Evolutionary conservation across 106 monocot species (phyloP).

Genomic region (Chionographis japonica): DNA sequence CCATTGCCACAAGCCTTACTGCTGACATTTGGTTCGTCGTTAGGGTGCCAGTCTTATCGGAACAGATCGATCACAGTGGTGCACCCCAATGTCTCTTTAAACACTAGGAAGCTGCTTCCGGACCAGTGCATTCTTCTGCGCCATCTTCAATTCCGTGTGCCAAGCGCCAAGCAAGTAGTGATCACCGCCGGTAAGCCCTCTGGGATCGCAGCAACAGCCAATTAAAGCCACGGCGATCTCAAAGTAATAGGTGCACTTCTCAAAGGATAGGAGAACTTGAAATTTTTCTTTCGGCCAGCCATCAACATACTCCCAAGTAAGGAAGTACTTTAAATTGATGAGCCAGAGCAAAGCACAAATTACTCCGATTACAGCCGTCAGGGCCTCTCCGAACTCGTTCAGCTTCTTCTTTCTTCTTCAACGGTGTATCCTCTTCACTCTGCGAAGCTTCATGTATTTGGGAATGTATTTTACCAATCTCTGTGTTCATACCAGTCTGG

Average conservation of each 20-base stretch:
- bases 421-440: constrained; percentile 55
- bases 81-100: constrained; percentile 84
- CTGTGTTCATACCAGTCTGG: constrained; percentile 57
- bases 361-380: constrained; percentile 53
- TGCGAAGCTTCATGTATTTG: constrained; percentile 72
- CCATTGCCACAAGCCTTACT: constrained; percentile 69
- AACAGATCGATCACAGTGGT: constrained; percentile 83
- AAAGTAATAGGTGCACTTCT: constrained; percentile 67
- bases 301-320: constrained; percentile 60
- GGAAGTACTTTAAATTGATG: constrained; percentile 68
- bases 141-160: constrained; percentile 78
- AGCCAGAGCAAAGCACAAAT: constrained; percentile 71
- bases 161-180: constrained; percentile 69
- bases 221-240: constrained; percentile 62
- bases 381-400: constrained; percentile 62
- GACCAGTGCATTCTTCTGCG: constrained; percentile 65
- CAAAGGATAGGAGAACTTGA: constrained; percentile 73
- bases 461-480: constrained; percentile 67
- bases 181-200: constrained; percentile 73
- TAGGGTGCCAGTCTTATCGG: constrained; percentile 84
- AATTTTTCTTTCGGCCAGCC: constrained; percentile 68
- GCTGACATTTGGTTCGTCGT: constrained; percentile 96
- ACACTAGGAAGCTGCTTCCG: constrained; percentile 90
- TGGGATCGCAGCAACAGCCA: constrained; percentile 70
- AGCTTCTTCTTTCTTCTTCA: constrained; percentile 62